A percentile compares a stretch with the other conserved stretches of the same genome.
Conservation (phyloP, 129 eudicot species). For the Flaveria linearis region DNA sequence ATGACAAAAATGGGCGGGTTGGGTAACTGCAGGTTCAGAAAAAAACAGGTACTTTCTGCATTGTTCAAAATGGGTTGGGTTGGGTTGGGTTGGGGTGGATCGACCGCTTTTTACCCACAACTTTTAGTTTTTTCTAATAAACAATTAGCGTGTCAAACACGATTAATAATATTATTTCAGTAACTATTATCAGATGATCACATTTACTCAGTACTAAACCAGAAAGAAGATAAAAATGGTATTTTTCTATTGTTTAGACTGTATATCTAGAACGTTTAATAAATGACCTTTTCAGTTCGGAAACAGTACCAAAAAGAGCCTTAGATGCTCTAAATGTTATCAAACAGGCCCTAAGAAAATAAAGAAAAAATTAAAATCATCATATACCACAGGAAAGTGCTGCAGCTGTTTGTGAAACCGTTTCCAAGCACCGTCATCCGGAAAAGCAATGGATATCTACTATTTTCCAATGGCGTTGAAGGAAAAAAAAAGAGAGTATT, state of each 20-base stretch:
- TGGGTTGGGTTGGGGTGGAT: background rate
- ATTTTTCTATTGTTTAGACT: background rate
- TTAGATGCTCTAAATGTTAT: background rate
- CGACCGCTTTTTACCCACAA: background rate
- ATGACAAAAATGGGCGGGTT: constrained; percentile 9
- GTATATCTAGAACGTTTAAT: background rate
- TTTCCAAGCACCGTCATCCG: constrained; percentile 99
- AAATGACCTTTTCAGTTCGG: background rate
- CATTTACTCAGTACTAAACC: background rate
- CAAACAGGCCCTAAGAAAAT: background rate
- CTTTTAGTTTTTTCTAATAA: background rate
- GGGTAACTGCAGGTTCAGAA: background rate
- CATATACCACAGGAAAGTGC: constrained; percentile 89
- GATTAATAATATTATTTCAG: too few relatives aligned
- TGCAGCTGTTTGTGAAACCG: constrained; percentile 97
- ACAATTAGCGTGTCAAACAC: background rate
- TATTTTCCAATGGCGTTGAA: constrained; percentile 13
- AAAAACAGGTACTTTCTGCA: background rate
- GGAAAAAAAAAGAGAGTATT: constrained; percentile 15
- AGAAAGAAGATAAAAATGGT: background rate
- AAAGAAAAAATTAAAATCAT: background rate
- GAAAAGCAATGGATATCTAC: constrained; percentile 94
- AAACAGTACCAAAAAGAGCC: background rate
- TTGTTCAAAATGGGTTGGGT: background rate
- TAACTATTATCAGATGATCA: background rate